Base-by-base conservation (phyloP, 257 asterid species). In the Solanum ossicruentum region DNA sequence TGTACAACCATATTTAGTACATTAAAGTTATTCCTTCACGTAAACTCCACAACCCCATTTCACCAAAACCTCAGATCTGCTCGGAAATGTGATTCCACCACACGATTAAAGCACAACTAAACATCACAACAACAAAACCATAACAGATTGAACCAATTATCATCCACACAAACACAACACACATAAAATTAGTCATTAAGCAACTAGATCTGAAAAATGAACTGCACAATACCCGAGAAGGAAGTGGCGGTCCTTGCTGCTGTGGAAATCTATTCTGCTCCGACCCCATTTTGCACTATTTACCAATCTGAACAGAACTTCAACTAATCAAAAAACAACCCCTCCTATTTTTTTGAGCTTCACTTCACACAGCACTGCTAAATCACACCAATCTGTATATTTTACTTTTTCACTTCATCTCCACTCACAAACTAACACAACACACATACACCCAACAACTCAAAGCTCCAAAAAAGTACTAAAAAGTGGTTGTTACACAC, bases 181-280 rank as follows among this genome's bases (percentile, higher is more conserved):
- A 69, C 16, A 81, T n/a, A 12, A 70, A 69, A 77, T 10, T 54
- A 80, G 70, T 28, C 77, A 80, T 47, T 23, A 58, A 72, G 72
- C 21, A 71, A 83, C 55, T 85, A 77, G 84, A 85, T 85, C 87
- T 85, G 87, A 28, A 28, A 60, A 73, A 55, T 69, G n/a, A 65
- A 65, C 18, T 4, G 78, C 49, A 69, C 28, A 69, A 16, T 69
- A 69, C 96, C 93, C 93, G 91, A 80, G 93, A 83, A 11, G 66
- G 61, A 69, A 43, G 87, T 77, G 90, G 88, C 20, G 88, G 91
- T 55, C 88, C 91, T 71, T 72, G 92, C 23, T 89, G 94, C 56
- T 85, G 94, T 88, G 90, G 89, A 89, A 92, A 90, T 78, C 93
- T 88, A 81, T 90, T 88, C 88, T 86, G 94, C 92, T 91, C 94